phyloP scores from a whole-genome alignment of 331 rosid species.

The Quercus lobata region DNA sequence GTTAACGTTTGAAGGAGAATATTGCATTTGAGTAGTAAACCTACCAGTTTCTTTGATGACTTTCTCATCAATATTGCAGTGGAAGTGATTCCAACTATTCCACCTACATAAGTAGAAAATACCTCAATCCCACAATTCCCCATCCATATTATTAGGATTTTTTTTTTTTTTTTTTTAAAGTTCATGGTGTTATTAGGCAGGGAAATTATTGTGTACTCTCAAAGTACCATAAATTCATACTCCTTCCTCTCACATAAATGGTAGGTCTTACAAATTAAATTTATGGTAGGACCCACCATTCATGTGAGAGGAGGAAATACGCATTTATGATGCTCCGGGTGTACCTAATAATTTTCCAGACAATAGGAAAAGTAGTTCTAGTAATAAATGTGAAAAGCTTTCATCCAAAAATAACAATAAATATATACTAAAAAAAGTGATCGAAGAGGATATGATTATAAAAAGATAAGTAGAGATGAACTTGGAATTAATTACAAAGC shows the following conservation, averaged over 20 bases:
- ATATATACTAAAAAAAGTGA: background rate
- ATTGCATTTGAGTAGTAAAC: background rate
- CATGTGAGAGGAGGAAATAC: too few species aligned
- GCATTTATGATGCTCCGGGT: too few species aligned
- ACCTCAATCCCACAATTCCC: slow-evolving; percentile 9
- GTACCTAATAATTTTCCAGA: too few species aligned
- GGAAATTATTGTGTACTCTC: too few species aligned
- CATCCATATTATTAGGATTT: background rate
- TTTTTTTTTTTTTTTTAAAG: background rate
- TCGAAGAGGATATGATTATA: background rate
- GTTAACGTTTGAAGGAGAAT: background rate
- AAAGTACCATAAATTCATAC: too few species aligned
- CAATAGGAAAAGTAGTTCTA: background rate
- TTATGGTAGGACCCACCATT: too few species aligned
- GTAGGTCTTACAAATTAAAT: too few species aligned
- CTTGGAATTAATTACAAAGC: too few species aligned
- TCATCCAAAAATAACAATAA: background rate
- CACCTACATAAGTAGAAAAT: slow-evolving; percentile 43
- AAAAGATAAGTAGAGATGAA: background rate
- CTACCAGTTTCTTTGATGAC: slow-evolving; percentile 72
- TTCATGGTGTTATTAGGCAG: background rate
- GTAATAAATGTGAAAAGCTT: background rate
- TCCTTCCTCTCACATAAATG: too few species aligned
- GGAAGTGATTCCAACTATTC: slow-evolving; percentile 97
- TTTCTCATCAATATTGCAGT: slow-evolving; percentile 66